Percentiles rank a stretch among this genome's conserved stretches.
Evolutionary conservation across 192 early-diverging fungal genomes (phyloP).

Genomic region (Phlyctochytrium bullatum): DNA sequence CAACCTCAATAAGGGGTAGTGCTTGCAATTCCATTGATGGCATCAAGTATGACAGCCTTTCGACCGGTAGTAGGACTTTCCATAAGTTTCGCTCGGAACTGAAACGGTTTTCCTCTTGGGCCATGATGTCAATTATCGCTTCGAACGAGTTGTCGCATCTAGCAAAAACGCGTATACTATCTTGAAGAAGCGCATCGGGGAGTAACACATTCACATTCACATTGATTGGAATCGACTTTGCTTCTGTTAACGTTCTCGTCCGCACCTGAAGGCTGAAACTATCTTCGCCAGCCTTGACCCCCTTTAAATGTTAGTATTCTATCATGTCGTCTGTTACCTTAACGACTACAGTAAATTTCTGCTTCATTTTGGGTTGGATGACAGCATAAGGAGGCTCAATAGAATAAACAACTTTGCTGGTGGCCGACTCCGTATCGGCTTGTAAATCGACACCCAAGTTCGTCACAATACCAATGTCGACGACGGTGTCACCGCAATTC

Average conservation of each 20-base stretch:
- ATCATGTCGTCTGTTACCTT: slow-evolving; percentile 16
- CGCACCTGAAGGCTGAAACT: slow-evolving; percentile 31
- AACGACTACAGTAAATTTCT: slow-evolving; percentile 46
- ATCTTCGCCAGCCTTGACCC: slow-evolving; percentile 41
- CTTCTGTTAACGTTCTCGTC: slow-evolving; percentile 43
- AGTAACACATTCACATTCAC: slow-evolving; percentile 37
- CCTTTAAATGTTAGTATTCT: slow-evolving; percentile 15
- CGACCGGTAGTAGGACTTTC: slow-evolving; percentile 51
- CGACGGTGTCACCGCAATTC: slow-evolving; percentile 52
- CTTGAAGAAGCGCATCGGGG: slow-evolving; percentile 31
- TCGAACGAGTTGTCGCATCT: slow-evolving; percentile 48
- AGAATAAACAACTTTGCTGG: slow-evolving; percentile 28
- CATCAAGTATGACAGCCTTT: slow-evolving; percentile 29
- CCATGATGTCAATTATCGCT: slow-evolving; percentile 22
- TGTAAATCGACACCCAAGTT: slow-evolving; percentile 20
- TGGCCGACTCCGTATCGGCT: slow-evolving; percentile 13
- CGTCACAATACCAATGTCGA: slow-evolving; percentile 39
- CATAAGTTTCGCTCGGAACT: slow-evolving; percentile 46
- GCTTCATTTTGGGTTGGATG: slow-evolving; percentile 44
- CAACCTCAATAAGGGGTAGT: slow-evolving; percentile 38
- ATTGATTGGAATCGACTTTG: slow-evolving; percentile 41
- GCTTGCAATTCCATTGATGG: slow-evolving; percentile 41
- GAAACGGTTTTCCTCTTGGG: slow-evolving; percentile 34
- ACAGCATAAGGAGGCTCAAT: slow-evolving; percentile 30
- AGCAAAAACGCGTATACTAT: slow-evolving; percentile 40